Evolutionary conservation across 2,329 filamentous ascomycete species (phyloP).

Genomic region (Calonectria leucothoes): DNA sequence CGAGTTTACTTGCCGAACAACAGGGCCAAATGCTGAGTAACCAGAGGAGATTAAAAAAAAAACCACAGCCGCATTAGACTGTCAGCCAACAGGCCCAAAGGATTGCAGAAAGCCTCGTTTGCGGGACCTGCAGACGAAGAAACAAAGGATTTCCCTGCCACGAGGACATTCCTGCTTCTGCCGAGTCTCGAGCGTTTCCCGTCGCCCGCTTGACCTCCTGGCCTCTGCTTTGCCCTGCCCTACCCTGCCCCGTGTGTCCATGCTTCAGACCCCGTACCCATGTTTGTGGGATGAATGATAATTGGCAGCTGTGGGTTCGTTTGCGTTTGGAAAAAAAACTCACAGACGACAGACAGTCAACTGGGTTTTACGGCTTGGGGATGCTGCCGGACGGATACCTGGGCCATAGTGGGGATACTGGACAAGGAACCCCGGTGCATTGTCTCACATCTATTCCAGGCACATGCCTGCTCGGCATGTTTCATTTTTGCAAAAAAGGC

Average conservation of each 20-base stretch:
- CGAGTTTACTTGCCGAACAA: not conserved
- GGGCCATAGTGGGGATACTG: not conserved
- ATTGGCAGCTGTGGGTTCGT: slow-evolving; percentile 16
- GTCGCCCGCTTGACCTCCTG: not conserved
- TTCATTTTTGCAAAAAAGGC: slow-evolving; percentile 12
- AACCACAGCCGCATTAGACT: not conserved
- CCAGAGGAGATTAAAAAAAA: not conserved
- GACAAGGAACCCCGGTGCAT: not conserved
- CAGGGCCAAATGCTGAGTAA: not conserved
- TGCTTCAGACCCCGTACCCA: slow-evolving; percentile 2
- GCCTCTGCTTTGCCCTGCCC: not conserved
- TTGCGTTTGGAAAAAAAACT: slow-evolving; percentile 1
- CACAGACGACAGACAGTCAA: not conserved
- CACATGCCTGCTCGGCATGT: slow-evolving; percentile 26
- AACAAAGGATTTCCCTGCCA: slow-evolving; percentile 10
- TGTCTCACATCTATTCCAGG: slow-evolving; percentile 24
- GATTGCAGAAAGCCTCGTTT: not conserved
- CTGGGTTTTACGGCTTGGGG: not conserved
- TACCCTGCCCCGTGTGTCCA: not conserved
- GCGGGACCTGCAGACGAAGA: not conserved
- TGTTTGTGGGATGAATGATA: not conserved
- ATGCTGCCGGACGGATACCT: not conserved
- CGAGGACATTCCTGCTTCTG: not conserved
- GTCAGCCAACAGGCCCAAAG: not conserved
- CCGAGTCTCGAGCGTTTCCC: slow-evolving; percentile 4